Evolutionary conservation across 2,329 filamentous ascomycete species (phyloP).

Genomic region (Fusarium sp.): DNA sequence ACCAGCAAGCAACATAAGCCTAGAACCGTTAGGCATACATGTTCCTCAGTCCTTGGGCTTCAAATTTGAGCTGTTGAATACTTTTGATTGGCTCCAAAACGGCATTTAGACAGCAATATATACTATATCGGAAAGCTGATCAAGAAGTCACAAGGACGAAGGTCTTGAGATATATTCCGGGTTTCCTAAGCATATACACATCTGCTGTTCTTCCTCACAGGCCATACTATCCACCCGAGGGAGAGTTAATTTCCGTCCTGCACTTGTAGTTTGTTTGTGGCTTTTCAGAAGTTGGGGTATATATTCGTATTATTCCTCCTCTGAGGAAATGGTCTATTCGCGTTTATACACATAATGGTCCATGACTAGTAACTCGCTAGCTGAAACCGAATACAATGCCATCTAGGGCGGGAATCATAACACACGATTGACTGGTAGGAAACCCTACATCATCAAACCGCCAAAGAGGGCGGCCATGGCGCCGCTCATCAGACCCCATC

Average conservation of each 20-base stretch:
- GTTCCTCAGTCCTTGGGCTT: constrained; percentile 49
- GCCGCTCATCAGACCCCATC: constrained; percentile 41
- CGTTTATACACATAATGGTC: constrained; percentile 8
- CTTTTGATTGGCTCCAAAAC: constrained; percentile 48
- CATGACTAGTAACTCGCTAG: constrained; percentile 24
- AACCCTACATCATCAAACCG: constrained; percentile 35
- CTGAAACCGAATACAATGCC: constrained; percentile 17
- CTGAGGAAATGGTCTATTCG: constrained; percentile 3
- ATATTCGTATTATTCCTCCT: constrained; percentile 18
- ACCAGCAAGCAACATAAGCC: constrained; percentile 19
- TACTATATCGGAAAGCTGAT: background rate
- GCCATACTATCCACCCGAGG: too few species aligned
- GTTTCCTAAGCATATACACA: too few species aligned
- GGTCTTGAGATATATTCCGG: too few species aligned
- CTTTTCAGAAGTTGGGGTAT: too few species aligned
- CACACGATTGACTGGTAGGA: constrained; percentile 2
- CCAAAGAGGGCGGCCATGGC: constrained; percentile 38
- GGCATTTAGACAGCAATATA: background rate
- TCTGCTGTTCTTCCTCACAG: too few species aligned
- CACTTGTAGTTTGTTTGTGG: too few species aligned
- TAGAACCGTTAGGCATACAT: constrained; percentile 48
- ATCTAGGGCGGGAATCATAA: constrained; percentile 21
- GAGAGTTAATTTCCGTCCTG: too few species aligned
- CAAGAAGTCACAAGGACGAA: too few species aligned
- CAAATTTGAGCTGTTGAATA: constrained; percentile 60